These are phyloP conservation scores for Solanum neorickii DNA, from an alignment of 257 asterid genomes.

Conservation along the genomic window DNA sequence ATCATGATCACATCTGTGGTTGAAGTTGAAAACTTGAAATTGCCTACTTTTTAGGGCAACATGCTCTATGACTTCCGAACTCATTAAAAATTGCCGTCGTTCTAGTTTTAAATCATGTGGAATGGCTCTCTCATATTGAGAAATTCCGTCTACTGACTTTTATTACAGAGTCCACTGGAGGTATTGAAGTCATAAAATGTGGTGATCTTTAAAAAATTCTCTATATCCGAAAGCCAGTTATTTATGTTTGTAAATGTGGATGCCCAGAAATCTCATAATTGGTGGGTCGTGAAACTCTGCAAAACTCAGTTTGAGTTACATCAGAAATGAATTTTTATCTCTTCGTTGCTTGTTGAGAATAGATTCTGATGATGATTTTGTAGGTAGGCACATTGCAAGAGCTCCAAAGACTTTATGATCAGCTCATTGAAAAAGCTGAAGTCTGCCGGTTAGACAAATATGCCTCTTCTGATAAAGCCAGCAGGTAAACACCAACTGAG, in stretches of 20 bases:
- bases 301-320: background rate
- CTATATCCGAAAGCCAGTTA: background rate
- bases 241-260: background rate
- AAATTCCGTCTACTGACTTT: background rate
- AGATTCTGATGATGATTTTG: constrained; percentile 11
- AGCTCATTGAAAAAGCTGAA: constrained; percentile 64
- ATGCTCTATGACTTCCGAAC: background rate
- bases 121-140: background rate
- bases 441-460: constrained; percentile 72
- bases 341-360: background rate
- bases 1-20: background rate
- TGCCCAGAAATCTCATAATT: background rate
- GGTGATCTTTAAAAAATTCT: background rate
- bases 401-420: constrained; percentile 80
- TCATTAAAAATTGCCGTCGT: background rate
- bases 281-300: background rate
- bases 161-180: background rate
- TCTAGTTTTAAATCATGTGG: background rate
- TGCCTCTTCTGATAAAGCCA: constrained; percentile 54
- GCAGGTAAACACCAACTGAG: constrained; percentile 35
- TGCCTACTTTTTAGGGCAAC: background rate
- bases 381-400: constrained; percentile 82
- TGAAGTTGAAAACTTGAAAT: background rate
- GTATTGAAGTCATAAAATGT: background rate
- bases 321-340: background rate